Evolutionary conservation across 768 basidiomycete genomes (phyloP).

Genomic region (Lentinula raphanica): DNA sequence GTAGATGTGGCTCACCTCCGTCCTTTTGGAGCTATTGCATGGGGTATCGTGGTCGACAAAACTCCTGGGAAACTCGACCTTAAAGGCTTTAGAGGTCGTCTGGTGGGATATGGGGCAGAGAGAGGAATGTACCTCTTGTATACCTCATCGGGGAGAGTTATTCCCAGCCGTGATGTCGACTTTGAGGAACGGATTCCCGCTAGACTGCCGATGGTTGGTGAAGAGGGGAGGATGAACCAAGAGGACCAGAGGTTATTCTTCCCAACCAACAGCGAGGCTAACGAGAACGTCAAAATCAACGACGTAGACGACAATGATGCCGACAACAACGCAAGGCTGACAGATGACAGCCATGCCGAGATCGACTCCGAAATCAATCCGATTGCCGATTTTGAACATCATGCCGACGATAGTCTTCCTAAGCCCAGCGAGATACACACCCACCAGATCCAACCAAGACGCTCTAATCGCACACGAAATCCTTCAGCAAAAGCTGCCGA

Average conservation of each 20-base stretch:
- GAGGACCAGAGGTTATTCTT: no score
- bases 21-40: background rate
- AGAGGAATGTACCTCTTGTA: background rate
- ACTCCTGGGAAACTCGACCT: background rate
- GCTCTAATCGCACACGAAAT: background rate
- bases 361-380: no score
- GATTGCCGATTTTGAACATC: no score
- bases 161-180: background rate
- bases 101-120: background rate
- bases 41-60: background rate
- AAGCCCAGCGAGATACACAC: no score
- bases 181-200: background rate
- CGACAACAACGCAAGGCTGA: background rate
- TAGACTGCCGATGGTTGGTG: background rate
- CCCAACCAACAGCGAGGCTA: background rate
- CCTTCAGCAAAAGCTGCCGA: background rate
- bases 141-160: background rate
- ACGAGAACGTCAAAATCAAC: no score
- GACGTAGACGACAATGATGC: slow-evolving; percentile 20
- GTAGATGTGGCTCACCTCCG: background rate
- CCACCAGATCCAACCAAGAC: background rate
- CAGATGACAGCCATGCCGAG: no score
- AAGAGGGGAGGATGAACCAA: background rate
- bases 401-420: no score
- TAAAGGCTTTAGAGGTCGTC: background rate